Percentiles rank a stretch among this genome's conserved stretches.
phyloP scores from a whole-genome alignment of 129 eudicot species.

The Saussurea involucrata region DNA sequence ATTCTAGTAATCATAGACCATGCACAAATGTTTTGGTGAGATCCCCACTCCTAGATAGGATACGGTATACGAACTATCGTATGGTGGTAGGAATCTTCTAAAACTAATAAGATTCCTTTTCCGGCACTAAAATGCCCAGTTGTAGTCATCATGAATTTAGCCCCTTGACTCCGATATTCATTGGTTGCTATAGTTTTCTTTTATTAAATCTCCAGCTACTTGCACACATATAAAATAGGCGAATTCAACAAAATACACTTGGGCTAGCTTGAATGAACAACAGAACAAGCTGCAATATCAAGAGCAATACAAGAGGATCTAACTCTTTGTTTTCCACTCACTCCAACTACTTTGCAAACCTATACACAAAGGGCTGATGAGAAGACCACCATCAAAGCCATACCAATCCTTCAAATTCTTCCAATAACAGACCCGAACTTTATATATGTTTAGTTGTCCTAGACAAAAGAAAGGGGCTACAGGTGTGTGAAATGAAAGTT shows the following conservation, averaged over 20 bases:
- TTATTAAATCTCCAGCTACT: background rate
- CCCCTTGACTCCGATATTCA: background rate
- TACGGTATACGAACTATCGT: background rate
- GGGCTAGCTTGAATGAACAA: background rate
- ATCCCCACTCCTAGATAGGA: background rate
- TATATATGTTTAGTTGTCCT: too few relatives aligned
- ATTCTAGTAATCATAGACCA: background rate
- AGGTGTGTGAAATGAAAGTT: too few relatives aligned
- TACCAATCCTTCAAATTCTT: too few relatives aligned
- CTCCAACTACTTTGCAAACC: too few relatives aligned
- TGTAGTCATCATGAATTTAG: background rate
- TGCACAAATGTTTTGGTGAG: background rate
- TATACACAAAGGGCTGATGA: too few relatives aligned
- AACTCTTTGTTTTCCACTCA: too few relatives aligned
- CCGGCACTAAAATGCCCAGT: background rate
- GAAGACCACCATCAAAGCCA: too few relatives aligned
- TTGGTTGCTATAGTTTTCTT: background rate
- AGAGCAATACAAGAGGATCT: background rate
- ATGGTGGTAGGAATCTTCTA: background rate
- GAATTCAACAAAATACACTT: background rate
- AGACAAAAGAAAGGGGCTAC: too few relatives aligned
- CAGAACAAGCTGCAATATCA: background rate
- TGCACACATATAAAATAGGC: background rate
- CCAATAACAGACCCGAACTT: too few relatives aligned
- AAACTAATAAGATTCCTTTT: too few relatives aligned